These are phyloP conservation scores for Chlorencoelia australis DNA, from an alignment of 2,329 filamentous ascomycete genomes.

Conservation along the genomic window DNA sequence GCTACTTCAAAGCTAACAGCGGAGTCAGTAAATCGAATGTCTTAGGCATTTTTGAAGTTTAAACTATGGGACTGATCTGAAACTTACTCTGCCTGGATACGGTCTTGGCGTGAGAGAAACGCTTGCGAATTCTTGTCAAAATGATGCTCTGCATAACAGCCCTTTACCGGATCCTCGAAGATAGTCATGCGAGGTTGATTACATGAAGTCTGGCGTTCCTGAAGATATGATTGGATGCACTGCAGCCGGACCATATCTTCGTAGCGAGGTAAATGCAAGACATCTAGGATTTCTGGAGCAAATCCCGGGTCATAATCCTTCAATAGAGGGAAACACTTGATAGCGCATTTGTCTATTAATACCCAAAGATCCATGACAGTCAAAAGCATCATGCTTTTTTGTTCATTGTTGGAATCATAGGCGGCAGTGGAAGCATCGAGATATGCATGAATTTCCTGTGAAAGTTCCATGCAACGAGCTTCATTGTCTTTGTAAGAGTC, in stretches of 20 bases:
- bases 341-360: conserved; percentile 39
- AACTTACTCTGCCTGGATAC: conserved; percentile 29
- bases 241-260: conserved; percentile 41
- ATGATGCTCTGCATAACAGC: conserved; percentile 26
- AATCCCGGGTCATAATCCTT: conserved; percentile 42
- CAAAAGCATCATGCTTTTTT: conserved; percentile 43
- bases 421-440: conserved; percentile 24
- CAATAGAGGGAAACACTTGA: conserved; percentile 36
- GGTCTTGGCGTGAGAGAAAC: conserved; percentile 24
- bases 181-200: conserved; percentile 30
- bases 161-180: conserved; percentile 32
- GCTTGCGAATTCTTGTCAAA: conserved; percentile 21
- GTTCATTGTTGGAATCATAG: conserved; percentile 37
- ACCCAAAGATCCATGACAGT: conserved; percentile 49
- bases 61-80: too few species aligned
- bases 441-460: conserved; percentile 29
- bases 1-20: too few species aligned
- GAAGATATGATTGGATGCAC: conserved; percentile 40
- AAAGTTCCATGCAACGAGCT: conserved; percentile 24
- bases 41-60: too few species aligned
- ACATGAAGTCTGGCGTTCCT: conserved; percentile 25
- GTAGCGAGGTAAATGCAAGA: conserved; percentile 39
- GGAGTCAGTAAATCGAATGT: too few species aligned
- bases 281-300: conserved; percentile 38
- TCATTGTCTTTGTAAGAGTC: conserved; percentile 1